Percentiles rank a stretch among this genome's conserved stretches.
These are phyloP conservation scores for Boletus reticuloceps DNA, from an alignment of 768 basidiomycete genomes.

Conservation along the genomic window DNA sequence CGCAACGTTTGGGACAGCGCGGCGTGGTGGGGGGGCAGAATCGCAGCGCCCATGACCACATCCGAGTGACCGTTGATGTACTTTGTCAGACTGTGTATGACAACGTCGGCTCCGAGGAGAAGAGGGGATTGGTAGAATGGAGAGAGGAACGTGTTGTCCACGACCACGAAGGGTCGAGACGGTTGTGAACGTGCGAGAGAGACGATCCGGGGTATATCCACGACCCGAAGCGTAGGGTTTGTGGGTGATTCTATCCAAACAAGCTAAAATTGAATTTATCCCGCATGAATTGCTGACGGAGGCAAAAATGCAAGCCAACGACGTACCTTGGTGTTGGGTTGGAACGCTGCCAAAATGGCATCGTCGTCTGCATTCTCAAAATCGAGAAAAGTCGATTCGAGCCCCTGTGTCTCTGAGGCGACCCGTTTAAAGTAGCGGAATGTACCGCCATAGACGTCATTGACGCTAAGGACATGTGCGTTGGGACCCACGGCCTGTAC, in stretches of 20 bases:
- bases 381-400: conserved; percentile 79
- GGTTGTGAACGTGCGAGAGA: conserved; percentile 62
- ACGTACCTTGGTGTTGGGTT: conserved; percentile 74
- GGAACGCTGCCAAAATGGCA: conserved; percentile 60
- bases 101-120: conserved; percentile 80
- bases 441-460: conserved; percentile 94
- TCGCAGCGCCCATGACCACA: conserved; percentile 84
- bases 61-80: conserved; percentile 95
- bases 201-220: conserved; percentile 74
- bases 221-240: conserved; percentile 87
- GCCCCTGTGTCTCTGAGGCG: conserved; percentile 55
- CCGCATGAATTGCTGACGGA: background rate
- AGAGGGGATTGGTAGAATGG: conserved; percentile 91
- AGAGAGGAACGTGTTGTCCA: conserved; percentile 94
- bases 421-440: conserved; percentile 79
- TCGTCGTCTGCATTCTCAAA: conserved; percentile 69
- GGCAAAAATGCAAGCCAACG: background rate
- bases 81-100: conserved; percentile 82
- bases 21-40: conserved; percentile 58
- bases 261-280: conserved; percentile 43
- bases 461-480: conserved; percentile 83
- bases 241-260: conserved; percentile 96
- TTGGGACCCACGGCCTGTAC: conserved; percentile 70
- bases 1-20: conserved; percentile 55
- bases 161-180: conserved; percentile 71